These are phyloP conservation scores for Selaginella tamariscina DNA, from an alignment of 75 land plant genomes.

Conservation along the genomic window DNA sequence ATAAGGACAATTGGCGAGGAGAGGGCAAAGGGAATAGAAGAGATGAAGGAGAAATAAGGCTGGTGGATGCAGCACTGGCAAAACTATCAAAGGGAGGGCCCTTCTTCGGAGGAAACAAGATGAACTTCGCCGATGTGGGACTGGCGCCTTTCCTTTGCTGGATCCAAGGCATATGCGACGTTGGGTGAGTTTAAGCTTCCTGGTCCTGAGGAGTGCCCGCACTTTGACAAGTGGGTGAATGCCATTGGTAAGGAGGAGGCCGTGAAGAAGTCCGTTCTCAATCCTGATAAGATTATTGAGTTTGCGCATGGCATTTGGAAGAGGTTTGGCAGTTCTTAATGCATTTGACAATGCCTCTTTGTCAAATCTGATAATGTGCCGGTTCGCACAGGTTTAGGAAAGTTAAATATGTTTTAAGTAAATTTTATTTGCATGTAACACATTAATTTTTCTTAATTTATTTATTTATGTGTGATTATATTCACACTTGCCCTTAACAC, in stretches of 20 bases:
- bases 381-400: too few relatives aligned
- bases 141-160: slow-evolving; percentile 28
- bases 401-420: too few relatives aligned
- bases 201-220: slow-evolving; percentile 25
- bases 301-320: slow-evolving; percentile 12
- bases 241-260: too few relatives aligned
- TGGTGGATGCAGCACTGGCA: slow-evolving; percentile 37
- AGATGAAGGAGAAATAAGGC: slow-evolving; percentile 13
- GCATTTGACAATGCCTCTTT: too few relatives aligned
- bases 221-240: too few relatives aligned
- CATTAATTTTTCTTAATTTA: too few relatives aligned
- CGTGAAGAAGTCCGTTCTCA: slow-evolving; percentile 31
- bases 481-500: too few relatives aligned
- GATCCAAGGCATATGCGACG: slow-evolving; percentile 23
- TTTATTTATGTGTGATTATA: too few relatives aligned
- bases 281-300: slow-evolving; percentile 28
- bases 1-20: slow-evolving; percentile 14
- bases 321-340: too few relatives aligned
- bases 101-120: slow-evolving; percentile 41
- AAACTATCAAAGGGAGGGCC: slow-evolving; percentile 36
- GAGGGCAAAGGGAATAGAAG: slow-evolving; percentile 16
- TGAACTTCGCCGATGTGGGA: slow-evolving; percentile 44
- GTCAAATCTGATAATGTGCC: too few relatives aligned
- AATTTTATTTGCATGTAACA: too few relatives aligned
- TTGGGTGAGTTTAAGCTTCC: slow-evolving; percentile 17